Percentiles rank a stretch among this genome's conserved stretches.
These are phyloP conservation scores for Colletotrichum sp. DNA, from an alignment of 2,329 filamentous ascomycete species.

Conservation along the genomic window DNA sequence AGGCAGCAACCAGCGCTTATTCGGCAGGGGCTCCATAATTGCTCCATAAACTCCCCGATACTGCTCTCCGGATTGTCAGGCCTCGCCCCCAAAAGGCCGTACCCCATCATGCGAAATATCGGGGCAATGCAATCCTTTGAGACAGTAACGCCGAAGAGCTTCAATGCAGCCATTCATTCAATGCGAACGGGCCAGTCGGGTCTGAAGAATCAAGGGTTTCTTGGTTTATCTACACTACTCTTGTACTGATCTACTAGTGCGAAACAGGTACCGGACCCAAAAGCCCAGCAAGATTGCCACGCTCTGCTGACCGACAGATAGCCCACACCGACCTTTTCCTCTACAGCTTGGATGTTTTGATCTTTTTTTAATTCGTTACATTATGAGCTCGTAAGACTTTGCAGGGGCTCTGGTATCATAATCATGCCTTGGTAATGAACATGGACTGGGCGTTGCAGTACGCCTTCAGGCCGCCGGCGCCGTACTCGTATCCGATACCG, in stretches of 20 bases:
- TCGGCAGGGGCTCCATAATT: not conserved
- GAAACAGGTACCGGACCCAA: not conserved
- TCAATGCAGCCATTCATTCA: not conserved
- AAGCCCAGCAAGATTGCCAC: not conserved
- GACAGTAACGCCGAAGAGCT: not conserved
- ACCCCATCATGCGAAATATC: not conserved
- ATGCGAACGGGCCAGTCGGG: not conserved
- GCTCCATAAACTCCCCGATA: not conserved
- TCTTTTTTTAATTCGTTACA: not conserved
- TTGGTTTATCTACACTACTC: not conserved
- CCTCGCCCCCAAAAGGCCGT: not conserved
- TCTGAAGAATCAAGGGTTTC: not conserved
- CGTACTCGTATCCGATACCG: slow-evolving; percentile 48
- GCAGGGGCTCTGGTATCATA: not conserved
- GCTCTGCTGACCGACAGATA: not conserved
- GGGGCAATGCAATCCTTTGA: not conserved
- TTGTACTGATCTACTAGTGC: not conserved
- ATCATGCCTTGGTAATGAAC: slow-evolving; percentile 12
- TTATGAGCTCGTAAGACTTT: not conserved
- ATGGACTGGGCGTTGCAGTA: slow-evolving; percentile 32
- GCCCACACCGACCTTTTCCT: not conserved
- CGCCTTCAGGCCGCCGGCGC: slow-evolving; percentile 39
- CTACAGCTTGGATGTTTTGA: not conserved
- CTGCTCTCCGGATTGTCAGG: not conserved
- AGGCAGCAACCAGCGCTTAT: not conserved